Base-by-base conservation (phyloP, 2,329 filamentous ascomycete genomes). In the Ascochyta rabiei region DNA sequence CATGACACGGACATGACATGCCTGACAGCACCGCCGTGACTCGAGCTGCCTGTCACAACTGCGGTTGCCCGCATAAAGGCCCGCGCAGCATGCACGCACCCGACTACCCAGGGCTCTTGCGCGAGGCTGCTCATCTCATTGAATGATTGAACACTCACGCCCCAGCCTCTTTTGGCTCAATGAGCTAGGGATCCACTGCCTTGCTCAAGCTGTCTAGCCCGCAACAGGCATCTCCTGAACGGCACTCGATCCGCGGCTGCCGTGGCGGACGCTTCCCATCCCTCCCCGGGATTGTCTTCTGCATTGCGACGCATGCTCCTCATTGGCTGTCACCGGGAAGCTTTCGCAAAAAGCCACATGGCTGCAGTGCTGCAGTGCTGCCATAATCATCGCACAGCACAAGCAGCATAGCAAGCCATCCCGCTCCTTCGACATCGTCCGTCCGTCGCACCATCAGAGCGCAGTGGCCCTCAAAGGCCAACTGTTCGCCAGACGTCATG, bases 181-280 rank as follows among this genome's bases (percentile, higher is more conserved):
- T 53, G n/a, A 44, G 52, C 62, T 49, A 60, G 56, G 35, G 59
- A 61, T 60, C 60, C 48, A 7, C 56, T 48, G 39, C n/a, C 43
- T 37, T 23, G 51, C 47, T 53, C 58, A 48, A 53, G 37, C 44
- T 35, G 7, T 28, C 40, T 52, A 57, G 38, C 31, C 51, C 15
- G 18, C 13, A 37, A 47, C 16, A 44, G 57, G 41, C 42, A 49
- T 44, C 34, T 56, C 38, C 63, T 53, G 59, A 37, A 23, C 63
- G 63, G 66, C 60, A 56, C 50, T 56, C 48, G 37, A 60, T 62
- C 63, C 66, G 65, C 65, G 64, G 57, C 51, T 61, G 56, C 62
- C 56, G 59, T 51, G 59, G 53, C 48, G 53, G 48, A 50, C 55
- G 56, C 59, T 50, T 54, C 60, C 58, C 64, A 50, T 50, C 52